Base-by-base conservation (phyloP, 495 filamentous ascomycete genomes). In the Cladorrhinum samala region DNA sequence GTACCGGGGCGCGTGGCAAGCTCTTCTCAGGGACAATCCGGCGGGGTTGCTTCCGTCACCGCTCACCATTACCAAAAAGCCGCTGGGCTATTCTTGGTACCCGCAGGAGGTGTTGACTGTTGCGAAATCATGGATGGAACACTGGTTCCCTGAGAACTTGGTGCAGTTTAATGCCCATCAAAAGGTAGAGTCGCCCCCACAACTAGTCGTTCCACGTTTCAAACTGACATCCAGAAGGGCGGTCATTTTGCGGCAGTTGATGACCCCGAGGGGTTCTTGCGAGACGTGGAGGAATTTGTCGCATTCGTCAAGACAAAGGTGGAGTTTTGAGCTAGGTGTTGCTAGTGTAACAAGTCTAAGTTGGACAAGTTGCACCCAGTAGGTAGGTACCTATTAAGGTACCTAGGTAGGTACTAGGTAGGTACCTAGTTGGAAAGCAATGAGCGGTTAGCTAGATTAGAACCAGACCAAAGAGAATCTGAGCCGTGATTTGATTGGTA, bases 161-260 rank as follows among this genome's bases (percentile, higher is more conserved):
- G 30, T 37, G 30, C 30, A 37, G 30, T 37, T 37, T 53, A 49
- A 21, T 37, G 55, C 57, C 9, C 53, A 73, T 49, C 73, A 84
- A 55, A 52, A 69, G 9, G 71, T 72, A 7, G 37, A 43, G 49
- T 46, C 14, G 6, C 30, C 30, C 30, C 30, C 6, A 14, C 30
- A 37, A 14, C 30, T 37, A 37, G 20, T 47, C 20, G 9, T 37
- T 37, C 14, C 30, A 37, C 30, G 30, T 6, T 30, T 2, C 9
- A 37, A 37, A n/a, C n/a, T n/a, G n/a, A n/a, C n/a, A n/a, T n/a
- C n/a, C n/a, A 14, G 30, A 17, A 65, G 56, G 84, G 85, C 20
- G 83, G 83, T 0, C 83, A 85, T 67, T 86, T 86, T 56, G 79
- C 82, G 1, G 79, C 78, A 18, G 56, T 84, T 43, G 80, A 86